Conservation (phyloP, 164 flowering plant genomes). For the Echeveria elegans region DNA sequence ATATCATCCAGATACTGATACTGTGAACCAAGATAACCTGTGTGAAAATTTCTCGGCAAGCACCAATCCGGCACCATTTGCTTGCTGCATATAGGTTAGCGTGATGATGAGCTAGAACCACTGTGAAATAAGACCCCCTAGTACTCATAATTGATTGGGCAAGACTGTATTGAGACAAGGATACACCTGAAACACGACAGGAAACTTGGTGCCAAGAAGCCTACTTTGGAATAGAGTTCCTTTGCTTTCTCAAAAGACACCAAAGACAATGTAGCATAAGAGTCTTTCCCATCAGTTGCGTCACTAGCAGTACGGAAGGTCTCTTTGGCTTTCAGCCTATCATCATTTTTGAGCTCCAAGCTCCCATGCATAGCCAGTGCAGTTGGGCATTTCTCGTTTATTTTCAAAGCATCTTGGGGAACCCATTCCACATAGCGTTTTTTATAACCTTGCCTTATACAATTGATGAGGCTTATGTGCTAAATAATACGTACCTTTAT, state of each 20-base stretch:
- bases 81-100: constrained; percentile 93
- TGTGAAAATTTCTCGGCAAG: constrained; percentile 87
- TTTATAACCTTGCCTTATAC: neutral
- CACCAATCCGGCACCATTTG: constrained; percentile 86
- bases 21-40: constrained; percentile 37
- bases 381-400: constrained; percentile 79
- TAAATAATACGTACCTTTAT: constrained; percentile 55
- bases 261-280: constrained; percentile 82
- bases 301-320: constrained; percentile 84
- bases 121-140: neutral
- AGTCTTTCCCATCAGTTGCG: constrained; percentile 83
- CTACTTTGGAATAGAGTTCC: constrained; percentile 83
- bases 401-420: constrained; percentile 55
- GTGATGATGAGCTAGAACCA: constrained; percentile 71
- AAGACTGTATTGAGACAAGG: neutral
- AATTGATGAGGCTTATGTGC: neutral
- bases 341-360: constrained; percentile 94
- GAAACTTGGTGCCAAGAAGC: neutral
- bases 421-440: neutral
- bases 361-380: constrained; percentile 85
- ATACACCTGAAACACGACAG: neutral
- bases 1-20: neutral
- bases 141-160: neutral
- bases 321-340: constrained; percentile 97
- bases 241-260: constrained; percentile 89